Base-by-base conservation (phyloP, 805 yeast genomes). In the Barnettozyma botsteinii region DNA sequence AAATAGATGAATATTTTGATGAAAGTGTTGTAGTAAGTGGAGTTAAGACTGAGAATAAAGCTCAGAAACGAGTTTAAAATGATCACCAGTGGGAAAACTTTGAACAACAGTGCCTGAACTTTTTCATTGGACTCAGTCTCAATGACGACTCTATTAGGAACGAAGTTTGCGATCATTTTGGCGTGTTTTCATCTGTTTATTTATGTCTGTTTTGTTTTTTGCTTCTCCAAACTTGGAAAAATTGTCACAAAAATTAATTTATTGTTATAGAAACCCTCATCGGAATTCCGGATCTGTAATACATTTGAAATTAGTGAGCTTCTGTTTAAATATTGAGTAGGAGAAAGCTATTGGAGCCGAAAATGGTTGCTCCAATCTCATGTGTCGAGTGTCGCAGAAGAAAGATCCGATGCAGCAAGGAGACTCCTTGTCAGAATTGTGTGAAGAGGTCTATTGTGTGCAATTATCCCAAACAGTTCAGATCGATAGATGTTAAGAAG, bases 311-410 rank as follows among this genome's bases (percentile, higher is more conserved):
- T n/a, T n/a, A n/a, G n/a, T 21, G 9, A 21, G 23, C 23, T 21
- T 6, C 9, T 21, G 23, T 21, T 21, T 21, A 21, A n/a, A n/a
- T n/a, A n/a, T n/a, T n/a, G n/a, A n/a, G n/a, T n/a, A n/a, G n/a
- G n/a, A n/a, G n/a, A n/a, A n/a, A n/a, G n/a, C n/a, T n/a, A n/a
- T n/a, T n/a, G n/a, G n/a, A n/a, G n/a, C n/a, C n/a, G n/a, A 17
- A 5, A 3, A 46, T 46, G 51, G 48, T 49, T 22, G 25, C 39
- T 4, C 57, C 59, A 0, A 48, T 55, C 12, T 51, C 56, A 1
- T 53, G 59, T 29, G 49, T 47, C 18, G 56, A 53, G 41, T 55
- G 59, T 37, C 47, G 59, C 20, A 42, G 57, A 1, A 28, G 59
- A 4, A 55, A 55, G 44, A 51, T 55, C 38, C 42, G 53, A 1